These are phyloP conservation scores for Harrya chromipes DNA, from an alignment of 768 basidiomycete genomes.

Conservation along the genomic window DNA sequence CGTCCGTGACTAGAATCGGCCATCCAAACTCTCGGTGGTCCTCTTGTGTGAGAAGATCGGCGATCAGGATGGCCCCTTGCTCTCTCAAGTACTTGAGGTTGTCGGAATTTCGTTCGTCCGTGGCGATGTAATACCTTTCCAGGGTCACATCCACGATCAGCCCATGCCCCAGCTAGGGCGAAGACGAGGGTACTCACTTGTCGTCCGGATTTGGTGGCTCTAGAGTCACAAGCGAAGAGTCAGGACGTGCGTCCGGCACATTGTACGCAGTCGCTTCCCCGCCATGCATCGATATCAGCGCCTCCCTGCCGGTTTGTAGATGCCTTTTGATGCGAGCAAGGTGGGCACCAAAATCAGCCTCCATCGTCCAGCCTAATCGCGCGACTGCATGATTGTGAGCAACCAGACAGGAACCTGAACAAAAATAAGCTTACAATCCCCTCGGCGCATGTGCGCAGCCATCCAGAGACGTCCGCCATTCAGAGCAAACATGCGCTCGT, in stretches of 20 bases:
- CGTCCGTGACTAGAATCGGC: slow-evolving; percentile 42
- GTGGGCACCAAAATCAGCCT: slow-evolving; percentile 31
- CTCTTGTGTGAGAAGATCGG: slow-evolving; percentile 41
- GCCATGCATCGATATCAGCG: slow-evolving; percentile 21
- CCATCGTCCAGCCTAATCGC: slow-evolving; percentile 34
- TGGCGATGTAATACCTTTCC: slow-evolving; percentile 35
- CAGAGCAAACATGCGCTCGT: slow-evolving; percentile 29
- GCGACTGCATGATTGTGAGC: slow-evolving; percentile 21
- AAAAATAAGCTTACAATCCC: slow-evolving; percentile 35
- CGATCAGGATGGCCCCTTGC: slow-evolving; percentile 39
- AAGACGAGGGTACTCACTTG: slow-evolving; percentile 9
- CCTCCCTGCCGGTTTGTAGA: slow-evolving; percentile 18
- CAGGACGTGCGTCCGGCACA: slow-evolving; percentile 19
- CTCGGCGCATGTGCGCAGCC: slow-evolving; percentile 44
- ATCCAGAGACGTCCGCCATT: slow-evolving; percentile 38
- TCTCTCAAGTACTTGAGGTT: slow-evolving; percentile 32
- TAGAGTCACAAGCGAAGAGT: slow-evolving; percentile 18
- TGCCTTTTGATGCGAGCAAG: slow-evolving; percentile 30
- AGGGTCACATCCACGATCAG: not conserved
- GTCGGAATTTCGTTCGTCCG: slow-evolving; percentile 39
- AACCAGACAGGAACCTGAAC: not conserved
- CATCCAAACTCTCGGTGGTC: slow-evolving; percentile 40
- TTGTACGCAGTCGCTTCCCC: slow-evolving; percentile 16
- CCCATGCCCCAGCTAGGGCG: not conserved
- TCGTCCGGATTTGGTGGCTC: slow-evolving; percentile 25